phyloP scores from a whole-genome alignment of 345 rosid genomes.

The Gossypium mustelinum region DNA sequence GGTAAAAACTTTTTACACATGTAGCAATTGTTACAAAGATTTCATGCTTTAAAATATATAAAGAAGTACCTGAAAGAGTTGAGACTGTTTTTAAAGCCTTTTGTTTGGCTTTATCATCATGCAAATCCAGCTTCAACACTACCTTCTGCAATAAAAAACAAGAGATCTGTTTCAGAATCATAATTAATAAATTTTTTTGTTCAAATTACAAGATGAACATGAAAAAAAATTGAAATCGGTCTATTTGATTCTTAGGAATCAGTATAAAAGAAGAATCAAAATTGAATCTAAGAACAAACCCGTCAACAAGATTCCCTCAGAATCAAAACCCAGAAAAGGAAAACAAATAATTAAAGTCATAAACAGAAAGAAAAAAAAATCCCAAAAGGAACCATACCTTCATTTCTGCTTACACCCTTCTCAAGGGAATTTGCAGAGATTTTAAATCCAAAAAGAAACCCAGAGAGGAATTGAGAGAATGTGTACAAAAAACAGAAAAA shows the following conservation, averaged over 20 bases:
- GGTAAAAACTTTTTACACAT: neutral
- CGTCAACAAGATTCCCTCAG: conserved; percentile 21
- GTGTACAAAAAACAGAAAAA: conserved; percentile 19
- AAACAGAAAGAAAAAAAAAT: conserved; percentile 12
- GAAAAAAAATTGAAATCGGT: no score
- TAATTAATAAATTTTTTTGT: no score
- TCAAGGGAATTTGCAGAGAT: conserved; percentile 26
- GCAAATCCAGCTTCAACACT: conserved; percentile 67
- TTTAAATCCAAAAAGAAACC: conserved; percentile 21
- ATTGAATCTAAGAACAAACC: conserved; percentile 14
- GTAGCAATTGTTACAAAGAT: neutral
- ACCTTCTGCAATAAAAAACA: conserved; percentile 55
- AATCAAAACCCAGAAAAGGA: conserved; percentile 24
- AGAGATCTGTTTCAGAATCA: conserved; percentile 23
- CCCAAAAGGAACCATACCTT: conserved; percentile 45
- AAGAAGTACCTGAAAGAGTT: conserved; percentile 61
- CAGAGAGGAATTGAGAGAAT: conserved; percentile 17
- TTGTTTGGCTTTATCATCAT: conserved; percentile 74
- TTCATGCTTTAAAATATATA: neutral
- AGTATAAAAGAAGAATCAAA: conserved; percentile 13
- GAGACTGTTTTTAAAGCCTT: conserved; percentile 86
- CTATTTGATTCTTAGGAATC: conserved; percentile 8
- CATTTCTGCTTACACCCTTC: conserved; percentile 31
- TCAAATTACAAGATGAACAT: neutral
- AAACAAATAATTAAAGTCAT: neutral